Evolutionary conservation across 768 basidiomycete species (phyloP), one percentile per base, ranked within the genome.

Genomic region (Termitomyces sp.): DNA sequence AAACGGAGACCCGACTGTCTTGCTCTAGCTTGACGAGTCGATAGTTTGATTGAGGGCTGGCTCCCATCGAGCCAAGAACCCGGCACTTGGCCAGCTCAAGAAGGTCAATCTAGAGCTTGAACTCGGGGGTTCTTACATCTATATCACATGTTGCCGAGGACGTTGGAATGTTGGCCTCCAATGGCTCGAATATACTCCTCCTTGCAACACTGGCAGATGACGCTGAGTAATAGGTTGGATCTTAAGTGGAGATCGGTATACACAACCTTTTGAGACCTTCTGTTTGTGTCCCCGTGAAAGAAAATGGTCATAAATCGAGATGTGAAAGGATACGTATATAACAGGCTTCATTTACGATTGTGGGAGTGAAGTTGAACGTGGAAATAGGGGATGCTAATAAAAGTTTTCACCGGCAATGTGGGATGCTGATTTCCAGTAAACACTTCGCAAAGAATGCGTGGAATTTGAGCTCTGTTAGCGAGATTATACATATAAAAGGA

Each of bases 121-220:
- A 52, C 19, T n/a, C 44, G 43, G 45, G 43, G 43, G 23, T 55
- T 39, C 34, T 37, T 16, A 35, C 21, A 43, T 44, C 12, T 16
- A 19, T 44, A 54, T 52, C 56, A 46, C 50, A 45, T 52, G 50
- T 42, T 42, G 19, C 56, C 44, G 56, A 57, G 56, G 56, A 47
- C 19, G 35, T n/a, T 27, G 34, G 3, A 27, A 30, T n/a, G 27
- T 43, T 11, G 12, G n/a, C 25, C 23, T 50, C n/a, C 35, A 21
- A 14, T 25, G 32, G 11, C n/a, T 40, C 21, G 5, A 14, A 52
- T 21, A 47, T 8, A 35, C 34, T 12, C 7, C n/a, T 35, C 4
- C 49, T 27, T 37, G 23, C 27, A 37, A 27, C 17, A 23, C 21
- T 49, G 21, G 23, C 30, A 25, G 34, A 37, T 49, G 27, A 11